These are phyloP conservation scores for Fistulina hepatica DNA, from an alignment of 1,284 basidiomycete species.

Conservation along the genomic window DNA sequence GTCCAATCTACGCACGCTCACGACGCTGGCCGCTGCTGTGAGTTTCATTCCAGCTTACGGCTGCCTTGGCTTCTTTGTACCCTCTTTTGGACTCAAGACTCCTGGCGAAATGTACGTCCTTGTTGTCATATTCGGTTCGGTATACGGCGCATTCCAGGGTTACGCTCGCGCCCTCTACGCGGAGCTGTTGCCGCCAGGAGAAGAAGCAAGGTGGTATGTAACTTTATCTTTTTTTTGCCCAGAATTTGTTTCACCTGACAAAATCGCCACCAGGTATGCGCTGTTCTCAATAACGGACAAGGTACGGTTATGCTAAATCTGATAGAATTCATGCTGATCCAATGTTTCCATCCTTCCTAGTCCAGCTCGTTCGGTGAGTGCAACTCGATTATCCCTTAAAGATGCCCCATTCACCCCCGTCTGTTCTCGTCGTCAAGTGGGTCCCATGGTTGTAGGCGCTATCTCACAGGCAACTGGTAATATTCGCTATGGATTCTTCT, in stretches of 20 bases:
- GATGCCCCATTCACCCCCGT: too few species aligned
- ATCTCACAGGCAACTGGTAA: constrained; percentile 82
- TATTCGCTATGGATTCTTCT: constrained; percentile 83
- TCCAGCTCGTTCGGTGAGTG: constrained; percentile 59
- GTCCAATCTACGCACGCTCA: constrained; percentile 59
- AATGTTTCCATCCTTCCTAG: constrained; percentile 29
- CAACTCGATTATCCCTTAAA: neutral
- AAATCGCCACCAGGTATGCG: constrained; percentile 41
- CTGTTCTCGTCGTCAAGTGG: constrained; percentile 30
- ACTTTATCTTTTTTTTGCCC: constrained; percentile 1
- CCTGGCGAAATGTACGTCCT: constrained; percentile 77
- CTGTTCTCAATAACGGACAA: constrained; percentile 86
- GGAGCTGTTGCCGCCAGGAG: constrained; percentile 65
- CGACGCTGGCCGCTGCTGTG: constrained; percentile 56
- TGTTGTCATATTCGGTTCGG: constrained; percentile 71
- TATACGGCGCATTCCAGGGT: constrained; percentile 73
- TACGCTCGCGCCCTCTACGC: constrained; percentile 74
- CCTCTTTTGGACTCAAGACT: constrained; percentile 62
- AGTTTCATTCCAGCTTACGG: constrained; percentile 73
- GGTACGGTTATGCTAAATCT: constrained; percentile 25
- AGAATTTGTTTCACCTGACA: neutral
- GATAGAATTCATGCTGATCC: neutral
- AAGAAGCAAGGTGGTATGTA: constrained; percentile 65
- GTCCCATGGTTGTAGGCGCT: constrained; percentile 74
- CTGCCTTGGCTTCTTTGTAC: constrained; percentile 61